phyloP scores from a whole-genome alignment of 169 alveolate genomes.

The Eimeria acervulina region DNA sequence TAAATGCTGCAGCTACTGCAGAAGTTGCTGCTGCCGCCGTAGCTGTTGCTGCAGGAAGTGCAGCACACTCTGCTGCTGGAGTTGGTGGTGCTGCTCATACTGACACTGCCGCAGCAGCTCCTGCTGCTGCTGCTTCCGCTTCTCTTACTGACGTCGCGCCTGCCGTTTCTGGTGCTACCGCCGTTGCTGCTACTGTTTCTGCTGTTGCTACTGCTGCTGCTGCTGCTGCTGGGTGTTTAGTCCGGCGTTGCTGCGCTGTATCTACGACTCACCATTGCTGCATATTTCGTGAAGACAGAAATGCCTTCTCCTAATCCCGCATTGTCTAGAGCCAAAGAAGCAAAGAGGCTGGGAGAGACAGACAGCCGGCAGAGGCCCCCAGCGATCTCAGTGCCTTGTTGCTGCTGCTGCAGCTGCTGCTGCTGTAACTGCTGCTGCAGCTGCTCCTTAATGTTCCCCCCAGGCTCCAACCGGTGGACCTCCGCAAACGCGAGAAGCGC shows the following conservation, averaged over 20 bases:
- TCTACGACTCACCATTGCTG: background rate
- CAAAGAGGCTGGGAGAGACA: background rate
- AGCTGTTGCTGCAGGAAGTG: background rate
- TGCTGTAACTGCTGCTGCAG: constrained; percentile 51
- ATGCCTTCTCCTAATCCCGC: constrained; percentile 35
- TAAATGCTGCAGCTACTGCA: background rate
- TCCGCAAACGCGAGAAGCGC: constrained; percentile 61
- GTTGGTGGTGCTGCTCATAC: too few relatives aligned
- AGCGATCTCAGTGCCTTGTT: background rate
- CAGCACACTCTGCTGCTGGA: too few relatives aligned
- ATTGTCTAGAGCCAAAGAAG: constrained; percentile 41
- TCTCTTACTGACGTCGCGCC: background rate
- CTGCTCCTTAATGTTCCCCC: constrained; percentile 38
- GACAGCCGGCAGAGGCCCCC: constrained; percentile 43
- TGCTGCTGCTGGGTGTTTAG: background rate
- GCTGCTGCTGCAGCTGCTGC: background rate
- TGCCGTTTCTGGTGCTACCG: background rate
- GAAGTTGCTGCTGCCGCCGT: too few relatives aligned
- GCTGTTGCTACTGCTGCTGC: background rate
- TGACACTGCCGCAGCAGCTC: too few relatives aligned
- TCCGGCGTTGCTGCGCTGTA: background rate
- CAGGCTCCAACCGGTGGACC: constrained; percentile 52
- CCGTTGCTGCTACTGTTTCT: background rate
- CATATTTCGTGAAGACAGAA: background rate
- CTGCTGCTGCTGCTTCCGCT: background rate